Conservation (phyloP, 495 filamentous ascomycete species). For the Pseudoneurospora amorphoporcata region DNA sequence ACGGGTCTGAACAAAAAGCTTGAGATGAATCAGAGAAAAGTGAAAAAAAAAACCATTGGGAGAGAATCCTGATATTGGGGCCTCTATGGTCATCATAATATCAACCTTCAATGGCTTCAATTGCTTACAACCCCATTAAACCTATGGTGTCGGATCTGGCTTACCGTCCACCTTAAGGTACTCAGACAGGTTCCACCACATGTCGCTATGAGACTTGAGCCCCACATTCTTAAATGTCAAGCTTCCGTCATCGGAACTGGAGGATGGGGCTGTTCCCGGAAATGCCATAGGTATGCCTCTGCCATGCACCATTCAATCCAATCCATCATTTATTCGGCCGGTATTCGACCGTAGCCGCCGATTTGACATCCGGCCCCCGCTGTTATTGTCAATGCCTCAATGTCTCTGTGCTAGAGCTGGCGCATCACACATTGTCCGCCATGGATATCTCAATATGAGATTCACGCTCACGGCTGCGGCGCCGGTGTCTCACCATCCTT, state of each 20-base stretch:
- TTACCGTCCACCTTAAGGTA: not conserved
- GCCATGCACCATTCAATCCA: not conserved
- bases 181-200: not conserved
- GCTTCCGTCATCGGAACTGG: conserved; percentile 7
- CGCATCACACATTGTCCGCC: not conserved
- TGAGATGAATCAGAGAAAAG: not conserved
- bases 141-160: not conserved
- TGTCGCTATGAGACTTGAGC: not conserved
- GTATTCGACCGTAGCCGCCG: not conserved
- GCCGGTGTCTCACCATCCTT: conserved; percentile 9
- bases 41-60: not conserved
- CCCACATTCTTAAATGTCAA: not conserved
- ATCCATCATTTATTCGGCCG: not conserved
- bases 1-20: not conserved
- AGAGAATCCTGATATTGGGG: not conserved
- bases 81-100: not conserved
- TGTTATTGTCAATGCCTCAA: not conserved
- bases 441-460: not conserved
- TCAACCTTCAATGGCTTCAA: not conserved
- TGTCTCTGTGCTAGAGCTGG: not conserved
- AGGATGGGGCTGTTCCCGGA: not conserved
- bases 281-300: not conserved
- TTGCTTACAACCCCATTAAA: not conserved
- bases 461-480: conserved; percentile 10
- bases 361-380: not conserved